Percentiles rank a stretch among this genome's conserved stretches.
These are phyloP conservation scores for Peterozyma toletana DNA, from an alignment of 805 yeast species.

Conservation along the genomic window DNA sequence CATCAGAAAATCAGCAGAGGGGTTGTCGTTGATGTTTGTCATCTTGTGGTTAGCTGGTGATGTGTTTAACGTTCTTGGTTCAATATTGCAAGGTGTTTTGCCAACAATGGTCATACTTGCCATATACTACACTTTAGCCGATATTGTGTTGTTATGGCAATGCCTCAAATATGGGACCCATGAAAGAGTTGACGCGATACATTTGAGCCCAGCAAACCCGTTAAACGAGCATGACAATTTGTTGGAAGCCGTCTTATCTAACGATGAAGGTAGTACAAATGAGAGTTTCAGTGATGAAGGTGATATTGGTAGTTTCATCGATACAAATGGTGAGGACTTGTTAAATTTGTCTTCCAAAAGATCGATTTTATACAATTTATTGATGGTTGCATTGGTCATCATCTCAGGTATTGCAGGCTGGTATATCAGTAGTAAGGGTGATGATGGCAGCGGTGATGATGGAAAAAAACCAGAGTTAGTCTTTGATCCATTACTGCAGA, in stretches of 20 bases:
- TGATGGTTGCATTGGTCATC: slow-evolving; percentile 63
- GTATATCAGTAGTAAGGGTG: slow-evolving; percentile 51
- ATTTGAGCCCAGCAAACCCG: slow-evolving; percentile 86
- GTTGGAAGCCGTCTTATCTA: slow-evolving; percentile 52
- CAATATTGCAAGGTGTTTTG: slow-evolving; percentile 79
- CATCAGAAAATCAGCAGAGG: slow-evolving; percentile 79
- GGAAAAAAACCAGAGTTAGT: slow-evolving; percentile 34
- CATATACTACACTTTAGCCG: slow-evolving; percentile 88
- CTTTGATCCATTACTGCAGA: slow-evolving; percentile 75
- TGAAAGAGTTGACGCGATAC: slow-evolving; percentile 59
- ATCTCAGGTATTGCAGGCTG: slow-evolving; percentile 84
- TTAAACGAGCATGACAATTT: slow-evolving; percentile 53
- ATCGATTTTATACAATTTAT: slow-evolving; percentile 21
- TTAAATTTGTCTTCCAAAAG: slow-evolving; percentile 11
- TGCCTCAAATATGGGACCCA: slow-evolving; percentile 69
- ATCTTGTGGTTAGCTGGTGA: slow-evolving; percentile 92
- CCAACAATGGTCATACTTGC: slow-evolving; percentile 95
- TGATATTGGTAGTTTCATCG: slow-evolving; percentile 21
- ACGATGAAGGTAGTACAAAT: slow-evolving; percentile 23
- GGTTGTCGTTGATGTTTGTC: slow-evolving; percentile 79
- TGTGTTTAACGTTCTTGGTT: slow-evolving; percentile 87
- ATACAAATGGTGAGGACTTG: slow-evolving; percentile 21
- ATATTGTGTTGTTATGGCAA: slow-evolving; percentile 75
- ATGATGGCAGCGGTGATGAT: slow-evolving; percentile 22
- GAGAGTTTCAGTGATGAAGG: slow-evolving; percentile 13